Conservation (phyloP, 495 filamentous ascomycete genomes). For the Diplogelasinospora grovesii region DNA sequence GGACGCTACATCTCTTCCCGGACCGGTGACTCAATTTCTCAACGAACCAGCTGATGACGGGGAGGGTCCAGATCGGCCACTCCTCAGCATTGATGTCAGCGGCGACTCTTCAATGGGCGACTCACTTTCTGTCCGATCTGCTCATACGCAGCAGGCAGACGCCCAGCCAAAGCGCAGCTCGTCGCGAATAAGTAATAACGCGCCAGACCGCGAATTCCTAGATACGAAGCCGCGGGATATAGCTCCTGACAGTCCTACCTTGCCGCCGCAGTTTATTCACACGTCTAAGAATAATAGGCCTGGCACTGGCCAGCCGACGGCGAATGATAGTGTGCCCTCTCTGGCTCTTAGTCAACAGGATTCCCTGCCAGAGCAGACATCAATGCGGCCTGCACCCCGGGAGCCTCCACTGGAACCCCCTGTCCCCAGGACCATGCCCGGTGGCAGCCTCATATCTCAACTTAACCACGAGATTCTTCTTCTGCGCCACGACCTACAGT, state of each 20-base stretch:
- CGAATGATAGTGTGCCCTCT: slow-evolving; percentile 46
- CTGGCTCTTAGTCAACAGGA: slow-evolving; percentile 38
- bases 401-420: slow-evolving; percentile 7
- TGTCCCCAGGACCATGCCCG: slow-evolving; percentile 6
- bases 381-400: slow-evolving; percentile 14
- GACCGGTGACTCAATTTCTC: neutral
- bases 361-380: slow-evolving; percentile 24
- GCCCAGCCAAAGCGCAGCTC: slow-evolving; percentile 23
- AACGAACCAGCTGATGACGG: slow-evolving; percentile 19
- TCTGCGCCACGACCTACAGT: slow-evolving; percentile 67
- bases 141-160: slow-evolving; percentile 33
- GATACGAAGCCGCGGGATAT: slow-evolving; percentile 31
- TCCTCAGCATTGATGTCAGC: slow-evolving; percentile 31
- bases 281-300: slow-evolving; percentile 41
- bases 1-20: no score
- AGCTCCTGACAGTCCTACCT: slow-evolving; percentile 49
- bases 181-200: slow-evolving; percentile 35
- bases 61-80: slow-evolving; percentile 17
- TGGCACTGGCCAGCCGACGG: slow-evolving; percentile 44
- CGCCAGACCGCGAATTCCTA: slow-evolving; percentile 34
- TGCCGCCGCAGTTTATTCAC: slow-evolving; percentile 40
- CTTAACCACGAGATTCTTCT: slow-evolving; percentile 60
- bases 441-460: slow-evolving; percentile 46
- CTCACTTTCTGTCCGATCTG: neutral
- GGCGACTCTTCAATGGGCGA: slow-evolving; percentile 14